A percentile compares a stretch with the other conserved stretches of the same genome.
Conservation (phyloP, 352 stramenopile species). For the Phytophthora capsici region DNA sequence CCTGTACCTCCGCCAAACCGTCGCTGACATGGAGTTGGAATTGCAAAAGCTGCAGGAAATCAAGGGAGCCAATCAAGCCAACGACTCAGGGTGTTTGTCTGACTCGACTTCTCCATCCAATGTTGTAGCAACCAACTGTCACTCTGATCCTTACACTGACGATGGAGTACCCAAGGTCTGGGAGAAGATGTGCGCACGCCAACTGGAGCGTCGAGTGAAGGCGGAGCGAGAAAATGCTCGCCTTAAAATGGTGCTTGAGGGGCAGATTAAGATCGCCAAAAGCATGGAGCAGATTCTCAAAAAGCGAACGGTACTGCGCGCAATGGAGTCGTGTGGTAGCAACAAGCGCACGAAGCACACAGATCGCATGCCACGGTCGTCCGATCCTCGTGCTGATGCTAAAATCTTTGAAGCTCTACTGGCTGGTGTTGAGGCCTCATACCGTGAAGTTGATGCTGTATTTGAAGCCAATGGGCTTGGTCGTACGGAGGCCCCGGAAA, state of each 20-base stretch:
- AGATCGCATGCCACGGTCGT: constrained; percentile 23
- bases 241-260: constrained; percentile 41
- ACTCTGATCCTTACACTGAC: background rate
- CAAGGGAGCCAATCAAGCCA: constrained; percentile 3
- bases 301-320: constrained; percentile 39
- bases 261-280: constrained; percentile 49
- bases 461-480: constrained; percentile 44
- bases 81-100: background rate
- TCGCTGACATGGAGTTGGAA: constrained; percentile 47
- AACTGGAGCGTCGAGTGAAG: constrained; percentile 38
- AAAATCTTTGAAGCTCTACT: constrained; percentile 40
- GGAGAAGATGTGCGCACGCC: constrained; percentile 38
- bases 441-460: constrained; percentile 38
- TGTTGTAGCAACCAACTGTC: background rate
- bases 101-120: background rate
- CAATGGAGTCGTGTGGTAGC: constrained; percentile 32
- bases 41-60: constrained; percentile 38
- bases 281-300: constrained; percentile 45
- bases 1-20: constrained; percentile 48
- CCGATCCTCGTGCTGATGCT: constrained; percentile 21
- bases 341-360: constrained; percentile 42
- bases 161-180: constrained; percentile 32
- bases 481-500: constrained; percentile 25
- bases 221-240: constrained; percentile 44
- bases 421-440: constrained; percentile 34